Base-by-base conservation (phyloP, 1,284 basidiomycete species). In the Thecaphora thlaspeos region DNA sequence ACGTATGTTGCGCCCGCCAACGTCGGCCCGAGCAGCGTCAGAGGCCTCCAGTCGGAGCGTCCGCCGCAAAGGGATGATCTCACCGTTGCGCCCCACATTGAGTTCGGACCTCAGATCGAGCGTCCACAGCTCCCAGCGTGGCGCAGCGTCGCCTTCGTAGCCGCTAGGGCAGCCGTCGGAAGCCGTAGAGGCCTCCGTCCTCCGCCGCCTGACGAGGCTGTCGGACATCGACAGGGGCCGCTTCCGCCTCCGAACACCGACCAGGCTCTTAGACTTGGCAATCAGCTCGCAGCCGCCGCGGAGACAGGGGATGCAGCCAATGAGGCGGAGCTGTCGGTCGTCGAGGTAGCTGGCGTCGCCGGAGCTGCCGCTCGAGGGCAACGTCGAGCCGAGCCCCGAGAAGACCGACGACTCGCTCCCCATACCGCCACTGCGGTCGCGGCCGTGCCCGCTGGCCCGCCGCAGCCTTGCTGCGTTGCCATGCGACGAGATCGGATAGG, bases 401-500 rank as follows among this genome's bases (percentile, higher is more conserved):
- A 55, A 43, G 24, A 43, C 50, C 22, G 58, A 53, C 3, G 54
- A 57, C 15, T 50, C 58, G 19, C 50, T 53, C 9, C 32, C 30
- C 1, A 47, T 39, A 32, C 55, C 47, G 49, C n/a, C n/a, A n/a
- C 55, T 65, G 23, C 58, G 54, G 24, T 65, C 62, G 24, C 55
- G 45, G n/a, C 48, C 34, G 19, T 61, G 51, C 8, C 55, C 58
- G 38, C 62, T 65, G 21, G 55, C 41, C 4, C 58, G 54, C 34
- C 62, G 50, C 36, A 57, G 36, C 37, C 58, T 40, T 19, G 58
- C 58, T 2, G 55, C 55, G 36, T 53, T 58, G 2, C 62, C 58
- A 28, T 65, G 62, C 41, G 58, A 65, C 11, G 62, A 65, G 54
- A 65, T 61, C 3, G 62, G 62, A 26, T 65, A 65, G 19, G 58